A percentile compares a stretch with the other conserved stretches of the same genome.
Evolutionary conservation across 306 rosid genomes (phyloP).

Genomic region (Cyclanthera cordifolia): DNA sequence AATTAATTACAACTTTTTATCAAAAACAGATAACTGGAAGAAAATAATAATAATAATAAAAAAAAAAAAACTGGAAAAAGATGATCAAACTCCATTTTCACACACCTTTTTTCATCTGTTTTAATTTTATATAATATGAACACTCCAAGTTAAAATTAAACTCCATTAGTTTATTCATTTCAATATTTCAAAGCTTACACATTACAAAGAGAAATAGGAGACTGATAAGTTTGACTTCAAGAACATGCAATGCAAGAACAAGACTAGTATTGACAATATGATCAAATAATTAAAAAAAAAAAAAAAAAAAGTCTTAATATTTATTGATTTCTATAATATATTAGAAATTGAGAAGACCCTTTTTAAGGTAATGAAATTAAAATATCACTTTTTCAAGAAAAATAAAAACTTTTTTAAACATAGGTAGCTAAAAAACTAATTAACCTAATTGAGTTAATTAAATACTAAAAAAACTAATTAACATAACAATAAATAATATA

Average conservation of each 20-base stretch:
- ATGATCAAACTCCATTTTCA: conserved; percentile 5
- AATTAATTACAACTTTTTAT: not conserved
- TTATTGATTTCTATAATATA: not conserved
- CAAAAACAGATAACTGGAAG: not conserved
- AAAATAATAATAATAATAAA: too few relatives aligned
- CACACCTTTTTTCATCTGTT: not conserved
- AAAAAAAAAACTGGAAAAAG: too few relatives aligned
- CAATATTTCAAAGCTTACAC: conserved; percentile 13
- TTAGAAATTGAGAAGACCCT: not conserved
- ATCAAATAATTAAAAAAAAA: not conserved
- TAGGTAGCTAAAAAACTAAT: not conserved
- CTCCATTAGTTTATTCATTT: not conserved
- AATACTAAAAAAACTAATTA: not conserved
- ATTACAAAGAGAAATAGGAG: not conserved
- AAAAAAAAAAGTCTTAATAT: too few relatives aligned
- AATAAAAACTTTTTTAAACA: not conserved
- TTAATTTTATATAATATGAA: not conserved
- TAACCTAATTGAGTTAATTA: not conserved
- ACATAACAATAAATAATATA: too few relatives aligned
- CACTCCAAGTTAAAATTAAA: not conserved
- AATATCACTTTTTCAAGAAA: not conserved
- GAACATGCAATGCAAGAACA: not conserved
- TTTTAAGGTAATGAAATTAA: not conserved
- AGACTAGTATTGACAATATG: not conserved
- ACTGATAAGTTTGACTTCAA: not conserved